Base-by-base conservation (phyloP, 345 rosid genomes). In the Bretschneidera sinensis region DNA sequence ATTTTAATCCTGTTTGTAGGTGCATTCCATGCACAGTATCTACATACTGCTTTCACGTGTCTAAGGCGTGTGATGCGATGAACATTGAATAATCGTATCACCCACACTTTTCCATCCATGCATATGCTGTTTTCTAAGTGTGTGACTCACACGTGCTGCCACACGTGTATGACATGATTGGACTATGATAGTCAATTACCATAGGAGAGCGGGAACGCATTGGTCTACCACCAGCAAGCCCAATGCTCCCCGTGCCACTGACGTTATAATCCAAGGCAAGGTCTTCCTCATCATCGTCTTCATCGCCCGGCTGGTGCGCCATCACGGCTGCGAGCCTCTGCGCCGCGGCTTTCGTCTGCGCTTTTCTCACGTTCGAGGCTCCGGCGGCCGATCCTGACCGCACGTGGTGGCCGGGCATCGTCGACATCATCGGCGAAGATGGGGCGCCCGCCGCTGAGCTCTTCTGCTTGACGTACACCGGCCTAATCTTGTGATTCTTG, bases 311-410 rank as follows among this genome's bases (percentile, higher is more conserved):
- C 62, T 85, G 76, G 62, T 77, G 66, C 1, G 91, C 76, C 95
- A 85, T 88, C 16, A 85, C 91, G 52, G 87, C 91, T 1, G 95
- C 95, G 50, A 88, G 83, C 80, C 86, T 72, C 63, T 79, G 89
- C 20, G 98, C 96, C 1, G 97, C 97, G 16, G 97, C 97, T 76
- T 92, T 89, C 0, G 98, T 83, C 61, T 89, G 97, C 7, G 89
- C 91, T 67, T 85, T 89, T 76, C 75, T 87, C 39, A 71, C 63
- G 50, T 60, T 79, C 15, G 79, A 68, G 15, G 48, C 33, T 20
- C 65, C 65, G 25, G 79, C 68, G 21, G 33, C 43, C 0, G 98
- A 92, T 59, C 88, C 97, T 9, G 96, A 59, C 18, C 97, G 85
- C 20, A 60, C 64, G 63, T 91, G 95, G 22, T 80, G 81, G 55